Evolutionary conservation across 208 protist species (phyloP).

Genomic region (Crithidia bombi): DNA sequence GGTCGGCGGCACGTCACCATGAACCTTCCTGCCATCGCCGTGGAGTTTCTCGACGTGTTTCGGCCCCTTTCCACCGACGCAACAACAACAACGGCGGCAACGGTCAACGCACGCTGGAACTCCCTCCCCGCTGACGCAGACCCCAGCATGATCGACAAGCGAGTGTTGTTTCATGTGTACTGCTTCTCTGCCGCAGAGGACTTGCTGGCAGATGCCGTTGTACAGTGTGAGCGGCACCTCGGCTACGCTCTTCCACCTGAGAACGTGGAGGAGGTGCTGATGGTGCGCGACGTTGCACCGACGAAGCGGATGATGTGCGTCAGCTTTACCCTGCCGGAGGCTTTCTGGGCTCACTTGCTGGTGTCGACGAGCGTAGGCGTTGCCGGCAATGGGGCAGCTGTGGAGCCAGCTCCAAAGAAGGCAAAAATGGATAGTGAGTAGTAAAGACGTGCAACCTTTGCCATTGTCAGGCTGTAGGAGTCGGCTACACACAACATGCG

Average conservation of each 20-base stretch:
- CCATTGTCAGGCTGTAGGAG: too few species aligned
- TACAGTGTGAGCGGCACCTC: slow-evolving; percentile 71
- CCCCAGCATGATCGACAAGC: slow-evolving; percentile 26
- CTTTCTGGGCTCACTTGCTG: slow-evolving; percentile 53
- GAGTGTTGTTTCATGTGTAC: slow-evolving; percentile 84
- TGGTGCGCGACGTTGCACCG: slow-evolving; percentile 95
- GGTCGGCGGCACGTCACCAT: slow-evolving; percentile 93
- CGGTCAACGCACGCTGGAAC: slow-evolving; percentile 35
- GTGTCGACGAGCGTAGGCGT: neutral
- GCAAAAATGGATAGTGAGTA: neutral
- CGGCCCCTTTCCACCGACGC: slow-evolving; percentile 14
- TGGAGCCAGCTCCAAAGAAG: slow-evolving; percentile 8
- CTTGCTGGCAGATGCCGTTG: slow-evolving; percentile 64
- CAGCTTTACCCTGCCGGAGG: slow-evolving; percentile 88
- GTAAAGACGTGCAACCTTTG: too few species aligned
- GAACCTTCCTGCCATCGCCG: slow-evolving; percentile 97
- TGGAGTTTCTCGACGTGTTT: slow-evolving; percentile 96
- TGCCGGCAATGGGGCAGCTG: neutral
- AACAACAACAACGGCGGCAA: neutral
- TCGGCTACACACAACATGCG: too few species aligned
- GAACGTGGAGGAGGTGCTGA: slow-evolving; percentile 65
- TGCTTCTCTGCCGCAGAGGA: slow-evolving; percentile 84
- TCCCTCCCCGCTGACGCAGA: slow-evolving; percentile 10
- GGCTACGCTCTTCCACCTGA: slow-evolving; percentile 47
- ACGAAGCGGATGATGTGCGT: slow-evolving; percentile 96